Percentiles rank a stretch among this genome's conserved stretches.
phyloP scores from a whole-genome alignment of 2,329 filamentous ascomycete genomes.

The Sporothrix euskadiensis region DNA sequence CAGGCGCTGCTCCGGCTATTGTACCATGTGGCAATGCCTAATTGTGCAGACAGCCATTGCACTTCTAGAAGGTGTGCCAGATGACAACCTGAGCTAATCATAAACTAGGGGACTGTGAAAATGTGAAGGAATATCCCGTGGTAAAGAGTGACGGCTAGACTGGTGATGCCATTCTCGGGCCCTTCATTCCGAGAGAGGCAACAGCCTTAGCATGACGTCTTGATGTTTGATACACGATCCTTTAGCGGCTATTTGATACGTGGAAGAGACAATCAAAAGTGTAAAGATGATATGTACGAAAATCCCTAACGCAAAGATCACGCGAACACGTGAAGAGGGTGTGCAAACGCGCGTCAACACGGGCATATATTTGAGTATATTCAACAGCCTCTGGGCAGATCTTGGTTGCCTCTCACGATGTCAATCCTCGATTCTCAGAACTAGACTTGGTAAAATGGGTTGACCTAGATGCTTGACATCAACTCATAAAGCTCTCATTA shows the following conservation, averaged over 20 bases:
- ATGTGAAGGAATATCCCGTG: neutral
- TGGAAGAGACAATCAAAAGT: neutral
- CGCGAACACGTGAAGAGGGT: neutral
- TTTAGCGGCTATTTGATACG: neutral
- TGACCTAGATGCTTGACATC: too few species aligned
- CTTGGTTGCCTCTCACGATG: neutral
- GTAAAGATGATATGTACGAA: neutral
- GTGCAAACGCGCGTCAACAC: neutral
- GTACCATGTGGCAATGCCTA: conserved; percentile 15
- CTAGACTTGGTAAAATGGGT: neutral
- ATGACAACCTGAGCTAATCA: neutral
- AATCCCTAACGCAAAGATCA: neutral
- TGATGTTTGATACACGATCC: neutral
- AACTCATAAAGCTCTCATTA: neutral
- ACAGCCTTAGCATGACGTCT: neutral
- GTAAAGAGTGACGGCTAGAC: neutral
- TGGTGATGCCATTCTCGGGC: neutral
- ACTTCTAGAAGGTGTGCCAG: neutral
- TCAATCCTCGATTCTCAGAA: neutral
- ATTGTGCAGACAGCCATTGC: neutral
- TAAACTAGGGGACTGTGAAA: too few species aligned
- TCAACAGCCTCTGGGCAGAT: too few species aligned
- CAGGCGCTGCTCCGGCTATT: neutral
- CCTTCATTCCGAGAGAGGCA: neutral
- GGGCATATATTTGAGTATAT: neutral